Base-by-base conservation (phyloP, 176 grass and related monocot species). In the Calamus simplicifolius region DNA sequence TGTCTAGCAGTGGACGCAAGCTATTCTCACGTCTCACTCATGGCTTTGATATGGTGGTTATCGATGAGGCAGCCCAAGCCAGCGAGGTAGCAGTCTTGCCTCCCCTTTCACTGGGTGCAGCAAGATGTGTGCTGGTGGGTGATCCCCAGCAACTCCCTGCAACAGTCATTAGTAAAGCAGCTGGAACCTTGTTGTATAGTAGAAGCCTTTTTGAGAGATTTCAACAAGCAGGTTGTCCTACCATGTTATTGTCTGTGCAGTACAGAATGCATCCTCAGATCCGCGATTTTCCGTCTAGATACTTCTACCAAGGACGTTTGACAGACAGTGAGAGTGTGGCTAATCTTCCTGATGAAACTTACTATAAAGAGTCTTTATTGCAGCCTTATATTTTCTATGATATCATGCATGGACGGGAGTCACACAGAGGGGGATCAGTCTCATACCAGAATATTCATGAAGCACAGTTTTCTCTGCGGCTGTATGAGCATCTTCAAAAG, bases 181-280 rank as follows among this genome's bases (percentile, higher is more conserved):
- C 94, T 73, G 94, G 94, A 70, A 93, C 85, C 61, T 78, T 99
- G 58, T 74, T 99, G 12, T 99, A 99, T 54, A 99, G 88, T 70
- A 85, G 94, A 74, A 92, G 87, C 72, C 94, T 99, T 67, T 99
- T 99, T 29, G 94, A 99, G 87, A 84, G 94, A 54, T 93, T 99
- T 75, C 94, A 99, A 66, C 88, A 86, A 58, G 88, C 85, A 16
- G 94, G 94, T 64, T 99, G 88, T 58, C 94, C 94, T 54, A 99
- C 94, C 38, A 80, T 99, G 75, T 78, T 99, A 58, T 59, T 99
- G 29, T 99, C 94, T 6, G 94, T 99, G 18, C 94, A 99, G 64
- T 99, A 99, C 59, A 79, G 94, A 58, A 99, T 99, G 94, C 94
- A 99, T 73, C 94, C 94, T 18, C 85, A 99, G 73, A 99, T 99